Conservation (phyloP, 2,329 filamentous ascomycete species). For the Neophaeococcomyces aloes region DNA sequence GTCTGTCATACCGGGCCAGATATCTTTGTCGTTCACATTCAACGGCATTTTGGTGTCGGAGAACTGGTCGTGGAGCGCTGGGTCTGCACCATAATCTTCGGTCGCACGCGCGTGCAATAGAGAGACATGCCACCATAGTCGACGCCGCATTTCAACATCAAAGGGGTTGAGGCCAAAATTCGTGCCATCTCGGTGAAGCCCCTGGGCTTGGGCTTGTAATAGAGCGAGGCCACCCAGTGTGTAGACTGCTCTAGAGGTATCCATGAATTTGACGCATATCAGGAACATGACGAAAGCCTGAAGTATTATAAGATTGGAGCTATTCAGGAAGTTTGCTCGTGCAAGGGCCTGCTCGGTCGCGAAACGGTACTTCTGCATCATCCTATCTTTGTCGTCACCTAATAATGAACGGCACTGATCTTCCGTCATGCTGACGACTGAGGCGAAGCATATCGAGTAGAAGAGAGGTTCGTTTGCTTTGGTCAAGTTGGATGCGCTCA, state of each 20-base stretch:
- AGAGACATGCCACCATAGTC: slow-evolving; percentile 30
- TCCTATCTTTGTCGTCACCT: slow-evolving; percentile 40
- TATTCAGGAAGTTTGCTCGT: slow-evolving; percentile 51
- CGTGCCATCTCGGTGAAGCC: slow-evolving; percentile 38
- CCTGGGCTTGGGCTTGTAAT: slow-evolving; percentile 29
- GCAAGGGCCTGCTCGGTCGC: slow-evolving; percentile 54
- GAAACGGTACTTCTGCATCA: slow-evolving; percentile 50
- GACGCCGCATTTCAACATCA: slow-evolving; percentile 30
- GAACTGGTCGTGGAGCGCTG: slow-evolving; percentile 46
- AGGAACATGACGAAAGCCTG: slow-evolving; percentile 55
- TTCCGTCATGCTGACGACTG: slow-evolving; percentile 40
- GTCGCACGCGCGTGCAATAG: slow-evolving; percentile 50
- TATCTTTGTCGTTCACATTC: slow-evolving; percentile 42
- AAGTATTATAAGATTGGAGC: slow-evolving; percentile 50
- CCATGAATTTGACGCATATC: slow-evolving; percentile 41
- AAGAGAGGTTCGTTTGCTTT: slow-evolving; percentile 46
- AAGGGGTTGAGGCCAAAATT: slow-evolving; percentile 46
- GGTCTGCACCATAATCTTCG: slow-evolving; percentile 54
- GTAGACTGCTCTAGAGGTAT: slow-evolving; percentile 35
- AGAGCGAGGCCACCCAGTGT: slow-evolving; percentile 33
- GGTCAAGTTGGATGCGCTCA: slow-evolving; percentile 40
- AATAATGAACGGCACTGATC: slow-evolving; percentile 41
- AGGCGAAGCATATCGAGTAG: slow-evolving; percentile 51
- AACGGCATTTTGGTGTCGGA: slow-evolving; percentile 49
- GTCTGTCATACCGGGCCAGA: slow-evolving; percentile 39